phyloP scores from a whole-genome alignment of 805 yeast species.

The Ascoidea rubescens region DNA sequence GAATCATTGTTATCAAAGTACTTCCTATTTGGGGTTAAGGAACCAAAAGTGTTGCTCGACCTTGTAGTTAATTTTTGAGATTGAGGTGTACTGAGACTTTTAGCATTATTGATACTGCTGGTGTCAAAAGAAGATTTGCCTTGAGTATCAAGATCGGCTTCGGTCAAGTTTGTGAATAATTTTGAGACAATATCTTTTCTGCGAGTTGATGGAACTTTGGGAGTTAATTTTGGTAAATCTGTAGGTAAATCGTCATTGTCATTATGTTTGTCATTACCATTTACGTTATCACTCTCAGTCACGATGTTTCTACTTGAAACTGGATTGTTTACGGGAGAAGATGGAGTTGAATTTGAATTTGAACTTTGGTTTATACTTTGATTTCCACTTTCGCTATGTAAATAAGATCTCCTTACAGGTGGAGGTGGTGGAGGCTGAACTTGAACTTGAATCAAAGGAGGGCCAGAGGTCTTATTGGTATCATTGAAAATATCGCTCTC shows the following conservation, averaged over 20 bases:
- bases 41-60: neutral
- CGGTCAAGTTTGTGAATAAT: constrained; percentile 30
- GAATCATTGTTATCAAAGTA: neutral
- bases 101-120: constrained; percentile 8
- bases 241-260: constrained; percentile 16
- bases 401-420: constrained; percentile 8
- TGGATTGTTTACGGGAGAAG: constrained; percentile 1
- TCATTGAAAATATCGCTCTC: neutral
- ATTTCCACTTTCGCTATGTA: too few relatives aligned
- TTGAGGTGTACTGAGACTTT: neutral
- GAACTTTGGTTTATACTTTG: too few relatives aligned
- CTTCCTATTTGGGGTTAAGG: neutral
- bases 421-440: constrained; percentile 9
- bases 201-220: constrained; percentile 7
- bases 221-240: constrained; percentile 6
- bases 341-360: constrained; percentile 1
- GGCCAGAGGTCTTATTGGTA: neutral
- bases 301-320: neutral
- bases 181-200: constrained; percentile 31
- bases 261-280: constrained; percentile 8
- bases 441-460: neutral
- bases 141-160: constrained; percentile 18
- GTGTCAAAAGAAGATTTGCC: constrained; percentile 9
- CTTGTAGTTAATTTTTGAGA: neutral
- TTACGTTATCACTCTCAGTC: constrained; percentile 3